Evolutionary conservation across 805 yeast species (phyloP), one percentile per base, ranked within the genome.

Genomic region (Tetrapisispora fleetii): DNA sequence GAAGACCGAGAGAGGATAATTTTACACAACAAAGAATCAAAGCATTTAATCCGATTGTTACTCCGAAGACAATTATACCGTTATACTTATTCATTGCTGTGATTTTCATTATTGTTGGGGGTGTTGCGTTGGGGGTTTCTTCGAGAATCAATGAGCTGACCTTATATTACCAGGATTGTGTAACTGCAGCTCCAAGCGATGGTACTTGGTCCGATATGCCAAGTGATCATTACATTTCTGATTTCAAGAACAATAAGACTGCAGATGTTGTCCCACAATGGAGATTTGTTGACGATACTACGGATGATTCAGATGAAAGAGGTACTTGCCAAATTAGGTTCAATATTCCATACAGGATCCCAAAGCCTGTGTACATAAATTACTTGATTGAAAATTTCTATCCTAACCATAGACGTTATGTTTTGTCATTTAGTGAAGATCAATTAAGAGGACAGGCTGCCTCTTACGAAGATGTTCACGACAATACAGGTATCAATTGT

Each of bases 361-460:
- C 81, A 32, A 79, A 85, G 4, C 90, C 95, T 2, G 72, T 89
- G 14, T 88, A 73, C 59, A 59, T 88, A 56, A 86, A 86, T 67
- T 91, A 91, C 71, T 78, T 81, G 58, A 69, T 91, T 57, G 89
- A 96, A 48, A 88, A 88, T 62, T 93, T 91, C 65, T 85, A 78
- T 65, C 96, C 95, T 58, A 91, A 91, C 65, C 99, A 91, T 68
- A 80, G 99, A 58, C 86, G 95, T 58, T 93, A 85, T 64, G 98
- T 91, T 37, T 79, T 81, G 55, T 84, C 95, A 22, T 88, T 80
- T 65, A 90, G 89, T 67, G 86, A 88, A 69, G 79, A 78, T 49
- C 99, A 91, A 70, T 67, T 91, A 40, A 78, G 79, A 48, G 99
- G 99, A 11, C 63, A 78, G 30, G 83, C 84, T 4, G 84, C 87